A percentile compares a stretch with the other conserved stretches of the same genome.
phyloP scores from a whole-genome alignment of 2,329 filamentous ascomycete genomes.

The Nothophaeocryptopus gaeumannii region DNA sequence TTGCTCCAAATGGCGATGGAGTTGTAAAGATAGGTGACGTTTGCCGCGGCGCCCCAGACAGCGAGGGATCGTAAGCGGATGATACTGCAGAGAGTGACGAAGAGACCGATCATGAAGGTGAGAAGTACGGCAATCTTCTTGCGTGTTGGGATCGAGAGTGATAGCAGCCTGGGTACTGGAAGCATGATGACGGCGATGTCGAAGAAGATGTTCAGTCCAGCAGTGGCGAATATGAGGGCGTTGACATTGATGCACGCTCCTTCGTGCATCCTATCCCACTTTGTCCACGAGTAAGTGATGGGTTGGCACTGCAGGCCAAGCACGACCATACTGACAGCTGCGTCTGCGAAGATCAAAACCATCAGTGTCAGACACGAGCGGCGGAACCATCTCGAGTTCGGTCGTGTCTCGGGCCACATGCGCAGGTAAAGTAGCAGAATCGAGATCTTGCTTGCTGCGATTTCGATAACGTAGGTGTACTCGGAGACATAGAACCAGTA shows the following conservation, averaged over 20 bases:
- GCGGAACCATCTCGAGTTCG: slow-evolving; percentile 16
- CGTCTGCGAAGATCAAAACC: slow-evolving; percentile 5
- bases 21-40: slow-evolving; percentile 23
- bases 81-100: slow-evolving; percentile 25
- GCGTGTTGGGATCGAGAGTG: slow-evolving; percentile 16
- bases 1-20: slow-evolving; percentile 24
- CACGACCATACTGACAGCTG: slow-evolving; percentile 5
- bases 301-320: slow-evolving; percentile 20
- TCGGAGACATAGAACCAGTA: slow-evolving; percentile 21
- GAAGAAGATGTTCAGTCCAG: slow-evolving; percentile 22
- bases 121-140: slow-evolving; percentile 24
- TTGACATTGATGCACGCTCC: slow-evolving; percentile 24
- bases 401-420: slow-evolving; percentile 19
- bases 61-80: slow-evolving; percentile 21
- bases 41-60: slow-evolving; percentile 14
- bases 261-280: slow-evolving; percentile 18
- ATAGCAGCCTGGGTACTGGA: slow-evolving; percentile 21
- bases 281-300: slow-evolving; percentile 15
- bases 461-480: slow-evolving; percentile 16
- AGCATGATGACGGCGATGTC: slow-evolving; percentile 24
- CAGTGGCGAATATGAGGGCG: slow-evolving; percentile 20
- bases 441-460: slow-evolving; percentile 19
- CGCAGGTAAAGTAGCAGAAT: slow-evolving; percentile 21
- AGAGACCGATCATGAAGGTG: slow-evolving; percentile 24
- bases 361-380: slow-evolving; percentile 12